Evolutionary conservation across 305 asterid genomes (phyloP).

Genomic region (Solanum hybrid): DNA sequence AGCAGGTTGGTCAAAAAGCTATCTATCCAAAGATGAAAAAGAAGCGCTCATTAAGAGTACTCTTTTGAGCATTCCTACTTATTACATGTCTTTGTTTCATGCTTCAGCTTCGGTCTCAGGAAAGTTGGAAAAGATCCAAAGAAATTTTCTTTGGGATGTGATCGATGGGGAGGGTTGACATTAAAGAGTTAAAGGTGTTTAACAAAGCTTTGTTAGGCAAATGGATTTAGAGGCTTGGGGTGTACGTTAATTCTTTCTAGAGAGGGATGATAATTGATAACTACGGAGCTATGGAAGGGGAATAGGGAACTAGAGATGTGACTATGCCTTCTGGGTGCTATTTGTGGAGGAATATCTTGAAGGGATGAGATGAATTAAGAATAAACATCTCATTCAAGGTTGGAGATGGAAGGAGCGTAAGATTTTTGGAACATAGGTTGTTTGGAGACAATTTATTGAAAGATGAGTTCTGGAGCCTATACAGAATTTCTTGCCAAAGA

Average conservation of each 20-base stretch:
- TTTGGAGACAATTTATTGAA: not conserved
- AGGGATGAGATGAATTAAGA: not conserved
- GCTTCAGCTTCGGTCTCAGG: not conserved
- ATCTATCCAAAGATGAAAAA: not conserved
- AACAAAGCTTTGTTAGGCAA: not conserved
- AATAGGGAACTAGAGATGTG: not conserved
- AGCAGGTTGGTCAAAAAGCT: not conserved
- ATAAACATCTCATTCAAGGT: not conserved
- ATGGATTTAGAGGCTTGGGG: not conserved
- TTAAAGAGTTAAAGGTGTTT: not conserved
- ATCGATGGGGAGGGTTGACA: not conserved
- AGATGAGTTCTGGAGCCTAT: not conserved
- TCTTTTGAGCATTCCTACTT: not conserved
- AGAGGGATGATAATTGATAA: not conserved
- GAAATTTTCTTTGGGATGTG: not conserved
- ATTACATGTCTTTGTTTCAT: not conserved
- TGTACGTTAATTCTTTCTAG: not conserved
- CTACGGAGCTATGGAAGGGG: not conserved
- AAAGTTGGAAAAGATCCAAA: not conserved
- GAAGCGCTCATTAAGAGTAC: not conserved
- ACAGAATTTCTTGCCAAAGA: not conserved
- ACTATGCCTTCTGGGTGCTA: not conserved
- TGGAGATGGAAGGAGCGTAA: not conserved
- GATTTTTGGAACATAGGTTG: not conserved
- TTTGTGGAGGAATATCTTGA: not conserved